Evolutionary conservation across 2,329 filamentous ascomycete genomes (phyloP).

Genomic region (Stagonosporopsis tanaceti): DNA sequence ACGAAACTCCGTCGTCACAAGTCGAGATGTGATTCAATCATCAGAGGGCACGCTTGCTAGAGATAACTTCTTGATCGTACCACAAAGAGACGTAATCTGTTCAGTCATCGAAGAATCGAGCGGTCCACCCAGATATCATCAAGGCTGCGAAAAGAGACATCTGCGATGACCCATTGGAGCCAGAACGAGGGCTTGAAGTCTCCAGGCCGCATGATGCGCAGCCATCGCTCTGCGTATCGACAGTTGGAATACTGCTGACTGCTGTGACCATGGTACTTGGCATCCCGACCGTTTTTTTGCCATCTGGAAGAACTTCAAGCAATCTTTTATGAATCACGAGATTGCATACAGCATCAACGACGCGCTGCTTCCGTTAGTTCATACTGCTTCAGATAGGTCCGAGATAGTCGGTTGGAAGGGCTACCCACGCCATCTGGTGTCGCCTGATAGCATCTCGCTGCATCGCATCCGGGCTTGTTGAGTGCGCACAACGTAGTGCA

Average conservation of each 20-base stretch:
- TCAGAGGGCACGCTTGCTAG: not conserved
- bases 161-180: not conserved
- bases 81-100: too few relatives aligned
- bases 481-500: not conserved
- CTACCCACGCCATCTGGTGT: not conserved
- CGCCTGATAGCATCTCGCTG: not conserved
- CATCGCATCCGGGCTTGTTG: not conserved
- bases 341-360: not conserved
- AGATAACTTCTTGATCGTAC: too few relatives aligned
- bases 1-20: not conserved
- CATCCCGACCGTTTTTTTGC: not conserved
- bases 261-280: not conserved
- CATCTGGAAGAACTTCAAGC: too few relatives aligned
- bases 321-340: not conserved
- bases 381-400: not conserved
- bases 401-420: not conserved
- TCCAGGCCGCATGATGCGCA: not conserved
- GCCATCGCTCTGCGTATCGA: not conserved
- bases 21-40: not conserved
- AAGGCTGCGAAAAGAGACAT: not conserved
- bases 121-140: not conserved
- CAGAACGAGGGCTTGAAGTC: not conserved
- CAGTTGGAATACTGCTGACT: not conserved
- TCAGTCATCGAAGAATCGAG: too few relatives aligned
- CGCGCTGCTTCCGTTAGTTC: not conserved